Conservation (phyloP, 306 rosid genomes). For the Mimosa bimucronata region DNA sequence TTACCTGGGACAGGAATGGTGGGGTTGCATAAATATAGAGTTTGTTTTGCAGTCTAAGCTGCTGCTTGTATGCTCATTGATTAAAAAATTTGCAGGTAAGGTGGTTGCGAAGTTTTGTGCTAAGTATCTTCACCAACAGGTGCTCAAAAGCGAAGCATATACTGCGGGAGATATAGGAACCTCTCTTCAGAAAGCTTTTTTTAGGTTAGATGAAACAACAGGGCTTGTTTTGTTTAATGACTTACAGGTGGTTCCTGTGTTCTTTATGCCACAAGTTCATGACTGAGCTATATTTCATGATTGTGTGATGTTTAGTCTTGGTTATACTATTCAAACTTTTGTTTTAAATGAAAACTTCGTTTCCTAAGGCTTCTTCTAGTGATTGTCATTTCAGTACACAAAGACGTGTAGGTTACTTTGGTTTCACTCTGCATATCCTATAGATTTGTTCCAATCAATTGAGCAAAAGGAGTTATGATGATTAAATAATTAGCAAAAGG, state of each 20-base stretch:
- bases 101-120: conserved; percentile 99
- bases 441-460: conserved; percentile 15
- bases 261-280: conserved; percentile 21
- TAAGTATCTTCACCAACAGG: conserved; percentile 87
- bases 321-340: conserved; percentile 17
- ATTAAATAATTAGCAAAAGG: conserved; percentile 13
- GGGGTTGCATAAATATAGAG: conserved; percentile 1
- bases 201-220: conserved; percentile 63
- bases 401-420: conserved; percentile 3
- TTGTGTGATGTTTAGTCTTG: conserved; percentile 20
- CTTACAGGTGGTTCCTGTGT: conserved; percentile 36
- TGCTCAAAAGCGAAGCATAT: conserved; percentile 77
- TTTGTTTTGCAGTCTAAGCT: conserved; percentile 3
- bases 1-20: neutral
- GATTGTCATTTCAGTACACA: neutral
- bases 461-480: conserved; percentile 5
- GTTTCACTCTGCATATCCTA: conserved; percentile 4
- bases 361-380: conserved; percentile 28
- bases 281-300: conserved; percentile 4
- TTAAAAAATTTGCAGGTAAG: conserved; percentile 68
- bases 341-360: conserved; percentile 27
- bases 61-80: conserved; percentile 36
- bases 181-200: conserved; percentile 78
- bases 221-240: conserved; percentile 7
- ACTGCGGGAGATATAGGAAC: conserved; percentile 77